Base-by-base conservation (phyloP, 2,329 filamentous ascomycete genomes). In the Botrytis fabae region DNA sequence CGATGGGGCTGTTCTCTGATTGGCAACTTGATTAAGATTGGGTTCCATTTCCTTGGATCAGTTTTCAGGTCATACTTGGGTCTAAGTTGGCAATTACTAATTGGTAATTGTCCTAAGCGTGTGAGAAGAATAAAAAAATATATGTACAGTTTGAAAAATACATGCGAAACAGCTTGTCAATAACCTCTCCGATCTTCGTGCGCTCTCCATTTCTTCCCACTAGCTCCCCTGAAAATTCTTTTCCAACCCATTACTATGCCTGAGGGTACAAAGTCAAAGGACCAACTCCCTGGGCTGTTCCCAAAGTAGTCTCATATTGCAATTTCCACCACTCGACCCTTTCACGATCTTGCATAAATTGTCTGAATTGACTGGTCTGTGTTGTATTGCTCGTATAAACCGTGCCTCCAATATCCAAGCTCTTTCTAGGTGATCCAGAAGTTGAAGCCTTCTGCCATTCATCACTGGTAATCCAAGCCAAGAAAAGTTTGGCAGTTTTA, bases 241-340 rank as follows among this genome's bases (percentile, higher is more conserved):
- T 7, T 4, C 10, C 22, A 62, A 12, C 25, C 22, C 16, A 28
- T n/a, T 1, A 1, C 25, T 10, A 0, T 1, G 6, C 2, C 48
- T 66, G 57, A 22, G 64, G 64, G 48, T 68, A 68, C 18, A 57
- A 42, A 2, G 2, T 1, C 48, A 68, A 42, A 28, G 64, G 64
- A 22, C 35, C 28, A 18, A 28, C 9, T 5, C 64, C 64, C 10
- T 68, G 64, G 4, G 64, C 64, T 4, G 64, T 2, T 57, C 64
- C 64, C 35, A 68, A 42, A 1, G 48, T 68, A 10, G 46, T 68
- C 35, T 68, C 64, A 32, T 22, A 68, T 10, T 68, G 64, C 35
- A 68, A 57, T 10, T 57, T 68, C 64, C 64, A 68, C 64, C 64
- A 68, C 25, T 68, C 64, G n/a, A 68, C 64, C 0, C 64, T 54